These are phyloP conservation scores for Euphorbia pulcherrima DNA, from an alignment of 345 rosid genomes.

Conservation along the genomic window DNA sequence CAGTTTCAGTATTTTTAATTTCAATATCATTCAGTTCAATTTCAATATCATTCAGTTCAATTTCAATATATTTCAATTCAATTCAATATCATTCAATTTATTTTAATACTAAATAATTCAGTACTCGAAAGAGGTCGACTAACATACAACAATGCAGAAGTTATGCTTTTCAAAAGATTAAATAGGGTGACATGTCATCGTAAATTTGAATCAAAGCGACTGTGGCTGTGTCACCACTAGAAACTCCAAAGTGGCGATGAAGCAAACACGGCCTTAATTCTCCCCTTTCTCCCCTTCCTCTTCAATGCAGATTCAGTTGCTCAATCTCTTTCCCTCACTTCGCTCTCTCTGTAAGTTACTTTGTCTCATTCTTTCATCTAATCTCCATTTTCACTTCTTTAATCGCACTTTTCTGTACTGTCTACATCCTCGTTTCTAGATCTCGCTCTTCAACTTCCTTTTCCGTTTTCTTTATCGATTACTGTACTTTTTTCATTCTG, in stretches of 20 bases:
- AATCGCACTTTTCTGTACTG: slow-evolving; percentile 2
- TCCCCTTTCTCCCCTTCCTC: background rate
- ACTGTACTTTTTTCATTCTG: background rate
- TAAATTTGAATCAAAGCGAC: background rate
- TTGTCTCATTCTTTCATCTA: slow-evolving; percentile 25
- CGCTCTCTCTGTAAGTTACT: slow-evolving; percentile 19
- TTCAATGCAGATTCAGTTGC: background rate
- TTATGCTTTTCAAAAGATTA: too few relatives aligned
- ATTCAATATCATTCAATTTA: too few relatives aligned
- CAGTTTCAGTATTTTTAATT: too few relatives aligned
- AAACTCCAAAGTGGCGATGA: background rate
- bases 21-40: too few relatives aligned
- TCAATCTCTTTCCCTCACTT: background rate
- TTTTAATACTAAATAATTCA: too few relatives aligned
- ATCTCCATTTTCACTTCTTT: background rate
- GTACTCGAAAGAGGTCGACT: too few relatives aligned
- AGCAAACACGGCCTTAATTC: background rate
- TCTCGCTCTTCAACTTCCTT: background rate
- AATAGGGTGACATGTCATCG: background rate
- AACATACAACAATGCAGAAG: too few relatives aligned
- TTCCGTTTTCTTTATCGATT: background rate
- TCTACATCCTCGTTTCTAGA: background rate
- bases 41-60: too few relatives aligned
- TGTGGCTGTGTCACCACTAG: background rate
- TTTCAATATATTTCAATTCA: too few relatives aligned